Evolutionary conservation across 2,329 filamentous ascomycete species (phyloP).

Genomic region (Monilinia aucupariae): DNA sequence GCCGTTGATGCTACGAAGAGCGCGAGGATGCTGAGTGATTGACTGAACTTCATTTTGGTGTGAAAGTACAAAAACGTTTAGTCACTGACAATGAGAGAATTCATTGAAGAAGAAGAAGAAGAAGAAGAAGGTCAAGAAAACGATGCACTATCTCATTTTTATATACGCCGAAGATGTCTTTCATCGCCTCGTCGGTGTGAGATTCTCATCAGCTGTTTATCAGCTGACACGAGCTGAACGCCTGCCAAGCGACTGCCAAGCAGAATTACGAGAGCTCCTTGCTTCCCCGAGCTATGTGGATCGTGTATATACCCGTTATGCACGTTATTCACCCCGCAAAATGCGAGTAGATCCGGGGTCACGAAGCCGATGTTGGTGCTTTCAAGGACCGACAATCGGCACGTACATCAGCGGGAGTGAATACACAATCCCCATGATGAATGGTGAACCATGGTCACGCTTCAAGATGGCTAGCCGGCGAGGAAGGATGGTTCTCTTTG

Average conservation of each 20-base stretch:
- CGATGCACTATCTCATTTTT: not conserved
- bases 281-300: not conserved
- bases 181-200: not conserved
- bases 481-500: not conserved
- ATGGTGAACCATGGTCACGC: not conserved
- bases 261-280: conserved; percentile 10
- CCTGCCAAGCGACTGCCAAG: conserved; percentile 13
- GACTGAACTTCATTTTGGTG: conserved; percentile 14
- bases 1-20: not conserved
- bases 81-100: not conserved
- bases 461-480: not conserved
- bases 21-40: not conserved
- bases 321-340: not conserved
- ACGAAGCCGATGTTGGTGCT: not conserved
- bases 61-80: not conserved
- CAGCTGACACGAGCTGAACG: conserved; percentile 5
- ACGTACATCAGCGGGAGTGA: not conserved
- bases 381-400: not conserved
- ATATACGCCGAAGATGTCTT: not conserved
- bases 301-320: not conserved
- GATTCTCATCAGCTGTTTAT: conserved; percentile 11
- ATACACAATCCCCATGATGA: not conserved
- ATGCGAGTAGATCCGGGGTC: not conserved
- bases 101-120: not conserved
- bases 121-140: no score